Evolutionary conservation across 164 flowering plant genomes (phyloP).

Genomic region (Santalum album): DNA sequence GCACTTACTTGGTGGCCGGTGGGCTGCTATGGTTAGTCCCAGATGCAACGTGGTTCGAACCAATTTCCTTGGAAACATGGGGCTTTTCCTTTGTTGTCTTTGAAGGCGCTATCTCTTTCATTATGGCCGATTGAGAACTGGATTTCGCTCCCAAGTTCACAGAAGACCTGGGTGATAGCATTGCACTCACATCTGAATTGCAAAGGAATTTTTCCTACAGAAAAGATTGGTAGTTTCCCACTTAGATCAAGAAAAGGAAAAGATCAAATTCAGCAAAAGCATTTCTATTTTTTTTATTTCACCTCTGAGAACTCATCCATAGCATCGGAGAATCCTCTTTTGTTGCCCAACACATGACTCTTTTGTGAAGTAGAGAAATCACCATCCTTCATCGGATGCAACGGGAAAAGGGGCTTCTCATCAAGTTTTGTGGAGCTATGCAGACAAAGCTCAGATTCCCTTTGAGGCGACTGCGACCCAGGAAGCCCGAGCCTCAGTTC

Average conservation of each 20-base stretch:
- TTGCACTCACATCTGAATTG: too few species aligned
- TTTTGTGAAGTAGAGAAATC: conserved; percentile 34
- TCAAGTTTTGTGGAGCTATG: conserved; percentile 40
- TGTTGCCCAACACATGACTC: conserved; percentile 69
- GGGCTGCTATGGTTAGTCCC: conserved; percentile 37
- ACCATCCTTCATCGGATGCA: conserved; percentile 57
- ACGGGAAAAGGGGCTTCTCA: conserved; percentile 77
- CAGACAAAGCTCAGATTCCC: conserved; percentile 40
- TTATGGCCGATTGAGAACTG: conserved; percentile 22
- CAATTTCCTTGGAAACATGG: conserved; percentile 18
- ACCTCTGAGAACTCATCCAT: conserved; percentile 53
- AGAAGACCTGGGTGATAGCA: conserved; percentile 32
- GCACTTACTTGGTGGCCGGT: conserved; percentile 80
- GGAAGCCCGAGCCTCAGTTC: conserved; percentile 95
- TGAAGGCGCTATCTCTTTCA: conserved; percentile 37
- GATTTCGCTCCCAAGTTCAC: too few species aligned
- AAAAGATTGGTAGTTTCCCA: conserved; percentile 26
- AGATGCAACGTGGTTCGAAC: not conserved
- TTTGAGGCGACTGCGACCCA: conserved; percentile 75
- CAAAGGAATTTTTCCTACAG: conserved; percentile 31
- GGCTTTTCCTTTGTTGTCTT: conserved; percentile 38
- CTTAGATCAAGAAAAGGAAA: conserved; percentile 25
- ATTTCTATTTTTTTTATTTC: conserved; percentile 48
- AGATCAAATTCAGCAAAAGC: conserved; percentile 72
- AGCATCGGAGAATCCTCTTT: conserved; percentile 79